phyloP scores from a whole-genome alignment of 352 stramenopile species.

The Phytophthora europaea region DNA sequence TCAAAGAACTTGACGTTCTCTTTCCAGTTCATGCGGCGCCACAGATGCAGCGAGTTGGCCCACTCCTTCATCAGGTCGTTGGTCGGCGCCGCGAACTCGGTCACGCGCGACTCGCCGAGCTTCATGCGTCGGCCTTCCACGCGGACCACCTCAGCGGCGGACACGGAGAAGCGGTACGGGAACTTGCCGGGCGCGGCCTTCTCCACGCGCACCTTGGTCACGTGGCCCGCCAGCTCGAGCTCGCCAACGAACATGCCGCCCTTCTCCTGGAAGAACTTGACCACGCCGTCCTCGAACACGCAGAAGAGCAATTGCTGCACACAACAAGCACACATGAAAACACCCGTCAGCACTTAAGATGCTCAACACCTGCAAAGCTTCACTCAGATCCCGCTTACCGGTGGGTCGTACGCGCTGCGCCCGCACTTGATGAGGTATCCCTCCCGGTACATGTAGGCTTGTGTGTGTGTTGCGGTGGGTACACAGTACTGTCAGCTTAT shows the following conservation, averaged over 20 bases:
- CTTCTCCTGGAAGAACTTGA: conserved; percentile 83
- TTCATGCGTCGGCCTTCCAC: conserved; percentile 86
- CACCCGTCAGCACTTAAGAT: neutral
- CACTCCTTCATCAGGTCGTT: conserved; percentile 90
- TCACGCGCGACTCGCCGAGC: conserved; percentile 65
- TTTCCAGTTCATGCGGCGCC: conserved; percentile 90
- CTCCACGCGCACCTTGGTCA: conserved; percentile 85
- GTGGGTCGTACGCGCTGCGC: conserved; percentile 54
- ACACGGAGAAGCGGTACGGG: conserved; percentile 81
- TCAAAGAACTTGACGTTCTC: conserved; percentile 91
- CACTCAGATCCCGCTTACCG: conserved; percentile 41
- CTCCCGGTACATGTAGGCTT: conserved; percentile 75
- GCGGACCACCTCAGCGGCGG: conserved; percentile 70
- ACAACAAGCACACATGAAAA: neutral
- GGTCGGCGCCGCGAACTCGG: conserved; percentile 76
- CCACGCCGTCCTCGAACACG: conserved; percentile 80
- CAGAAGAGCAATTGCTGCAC: conserved; percentile 73
- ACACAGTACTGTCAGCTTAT: too few species aligned
- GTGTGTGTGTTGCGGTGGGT: neutral
- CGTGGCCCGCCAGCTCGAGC: conserved; percentile 71
- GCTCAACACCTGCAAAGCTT: conserved; percentile 1
- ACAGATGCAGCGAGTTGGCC: conserved; percentile 86
- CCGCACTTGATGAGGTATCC: conserved; percentile 81
- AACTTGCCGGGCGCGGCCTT: conserved; percentile 69
- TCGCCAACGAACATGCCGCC: conserved; percentile 70